Evolutionary conservation across 805 yeast genomes (phyloP), one percentile per base, ranked within the genome.

Genomic region (Candida morakotiae): DNA sequence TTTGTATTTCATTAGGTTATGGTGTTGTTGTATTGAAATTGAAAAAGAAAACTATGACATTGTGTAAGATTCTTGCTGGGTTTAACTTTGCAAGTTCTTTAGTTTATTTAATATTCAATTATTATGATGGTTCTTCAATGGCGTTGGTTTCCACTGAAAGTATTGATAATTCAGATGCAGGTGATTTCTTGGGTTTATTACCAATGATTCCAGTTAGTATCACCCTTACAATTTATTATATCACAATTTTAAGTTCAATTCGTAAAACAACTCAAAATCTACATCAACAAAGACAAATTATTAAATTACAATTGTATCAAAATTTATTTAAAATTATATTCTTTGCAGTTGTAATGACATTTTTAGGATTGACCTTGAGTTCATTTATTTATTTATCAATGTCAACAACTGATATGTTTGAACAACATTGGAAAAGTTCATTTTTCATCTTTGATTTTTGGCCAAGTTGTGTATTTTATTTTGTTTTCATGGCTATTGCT

Each of bases 11-110:
- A 10, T 69, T 89, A 47, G 99, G 99, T 28, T 93, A 89, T 62
- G 97, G 98, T 44, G 88, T 93, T 33, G 98, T 93, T 34, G 79
- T 77, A 53, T 88, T 96, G 31, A 83, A 88, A 44, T 73, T 93
- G 42, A 85, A 88, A 32, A 77, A 77, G 57, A 76, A 77, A 38
- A 52, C 72, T 20, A 87, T 93, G 96, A 68, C 80, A 51, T 79
- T 52, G 40, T 62, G 70, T 48, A 68, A 68, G 43, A 55, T 68
- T n/a, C 51, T 68, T 29, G 73, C 72, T 8, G 71, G 53, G 0
- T 37, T 44, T 26, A 69, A 67, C 43, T 67, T 68, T 48, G 46
- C 46, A 5, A 57, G 71, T 1, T 52, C 67, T 2, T 47, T 62
- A 41, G 40, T 55, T 9, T 67, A 66, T 40, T 55, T 67, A 39